A percentile compares a stretch with the other conserved stretches of the same genome.
Conservation (phyloP, 208 protist species). For the Naegleria lovaniensis region DNA sequence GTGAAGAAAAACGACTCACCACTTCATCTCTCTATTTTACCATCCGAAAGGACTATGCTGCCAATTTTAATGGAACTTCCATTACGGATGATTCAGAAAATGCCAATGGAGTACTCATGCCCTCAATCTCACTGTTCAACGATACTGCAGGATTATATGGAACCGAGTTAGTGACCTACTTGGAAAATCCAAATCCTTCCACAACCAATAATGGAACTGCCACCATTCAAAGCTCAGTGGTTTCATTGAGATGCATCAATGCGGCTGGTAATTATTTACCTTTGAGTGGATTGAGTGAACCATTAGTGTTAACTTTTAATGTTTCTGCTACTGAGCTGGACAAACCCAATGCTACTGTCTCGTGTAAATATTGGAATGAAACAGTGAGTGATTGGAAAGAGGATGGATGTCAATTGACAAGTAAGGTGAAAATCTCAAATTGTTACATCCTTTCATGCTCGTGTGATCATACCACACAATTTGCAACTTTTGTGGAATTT, state of each 20-base stretch:
- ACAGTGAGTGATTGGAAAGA: background rate
- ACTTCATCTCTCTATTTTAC: background rate
- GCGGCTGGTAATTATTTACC: background rate
- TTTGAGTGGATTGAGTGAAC: background rate
- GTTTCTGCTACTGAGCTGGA: background rate
- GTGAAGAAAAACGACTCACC: background rate
- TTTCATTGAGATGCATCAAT: background rate
- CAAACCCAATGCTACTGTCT: background rate
- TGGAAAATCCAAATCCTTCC: background rate
- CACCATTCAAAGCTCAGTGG: background rate
- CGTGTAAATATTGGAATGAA: background rate
- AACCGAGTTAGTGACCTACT: background rate
- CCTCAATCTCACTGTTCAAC: background rate
- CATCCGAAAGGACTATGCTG: background rate
- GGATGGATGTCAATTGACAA: background rate
- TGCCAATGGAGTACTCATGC: background rate
- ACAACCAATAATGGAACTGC: background rate
- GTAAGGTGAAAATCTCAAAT: background rate
- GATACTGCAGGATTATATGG: background rate
- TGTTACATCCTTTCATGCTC: background rate
- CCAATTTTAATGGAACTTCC: background rate
- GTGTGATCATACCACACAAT: background rate
- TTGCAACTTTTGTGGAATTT: background rate
- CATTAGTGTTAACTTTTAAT: background rate
- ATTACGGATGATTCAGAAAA: background rate